A percentile compares a stretch with the other conserved stretches of the same genome.
Evolutionary conservation across 768 basidiomycete species (phyloP).

Genomic region (Lactarius tabidus): DNA sequence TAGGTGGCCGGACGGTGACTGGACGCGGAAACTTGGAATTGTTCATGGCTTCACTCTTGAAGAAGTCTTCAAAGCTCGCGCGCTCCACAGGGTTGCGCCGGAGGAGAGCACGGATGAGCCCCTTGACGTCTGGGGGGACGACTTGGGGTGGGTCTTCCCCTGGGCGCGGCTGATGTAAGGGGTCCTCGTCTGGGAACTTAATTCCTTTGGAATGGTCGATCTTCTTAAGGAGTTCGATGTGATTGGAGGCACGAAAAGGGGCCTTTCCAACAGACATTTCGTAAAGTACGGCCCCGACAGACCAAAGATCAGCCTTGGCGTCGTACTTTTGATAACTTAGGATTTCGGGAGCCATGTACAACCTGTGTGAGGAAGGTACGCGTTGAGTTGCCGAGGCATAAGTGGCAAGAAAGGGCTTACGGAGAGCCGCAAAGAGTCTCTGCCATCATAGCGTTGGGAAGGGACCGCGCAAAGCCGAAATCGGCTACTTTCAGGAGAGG

Average conservation of each 20-base stretch:
- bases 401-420: constrained; percentile 44
- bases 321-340: constrained; percentile 96
- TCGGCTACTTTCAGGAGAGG: constrained; percentile 97
- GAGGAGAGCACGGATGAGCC: constrained; percentile 77
- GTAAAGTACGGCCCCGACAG: constrained; percentile 93
- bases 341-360: constrained; percentile 99
- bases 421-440: constrained; percentile 98
- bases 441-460: constrained; percentile 91
- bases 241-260: constrained; percentile 93
- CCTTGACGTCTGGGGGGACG: constrained; percentile 82
- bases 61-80: constrained; percentile 90
- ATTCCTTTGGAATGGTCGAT: constrained; percentile 90
- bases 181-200: constrained; percentile 91
- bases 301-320: constrained; percentile 97
- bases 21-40: constrained; percentile 75
- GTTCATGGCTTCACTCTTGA: constrained; percentile 70
- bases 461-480: constrained; percentile 93
- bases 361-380: constrained; percentile 38
- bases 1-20: constrained; percentile 32
- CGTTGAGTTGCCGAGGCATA: not conserved
- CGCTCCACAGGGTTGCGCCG: constrained; percentile 82
- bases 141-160: constrained; percentile 46
- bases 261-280: constrained; percentile 94
- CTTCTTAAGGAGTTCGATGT: constrained; percentile 90
- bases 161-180: constrained; percentile 42